A percentile compares a stretch with the other conserved stretches of the same genome.
Conservation (phyloP, 345 rosid genomes). For the Brassica incana region DNA sequence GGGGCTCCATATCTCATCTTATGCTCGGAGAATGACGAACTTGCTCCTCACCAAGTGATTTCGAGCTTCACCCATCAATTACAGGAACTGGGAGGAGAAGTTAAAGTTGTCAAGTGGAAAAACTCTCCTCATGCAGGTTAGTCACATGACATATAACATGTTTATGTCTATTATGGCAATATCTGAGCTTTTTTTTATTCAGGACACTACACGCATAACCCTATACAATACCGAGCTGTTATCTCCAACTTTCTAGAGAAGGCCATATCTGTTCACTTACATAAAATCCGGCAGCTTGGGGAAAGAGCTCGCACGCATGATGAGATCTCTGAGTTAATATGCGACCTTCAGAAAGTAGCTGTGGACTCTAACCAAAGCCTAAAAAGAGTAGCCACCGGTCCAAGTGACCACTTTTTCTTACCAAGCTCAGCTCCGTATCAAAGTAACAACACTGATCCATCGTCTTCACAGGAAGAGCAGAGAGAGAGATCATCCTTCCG, state of each 20-base stretch:
- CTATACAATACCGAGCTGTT: slow-evolving; percentile 72
- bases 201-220: slow-evolving; percentile 76
- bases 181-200: slow-evolving; percentile 21
- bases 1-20: slow-evolving; percentile 83
- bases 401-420: slow-evolving; percentile 77
- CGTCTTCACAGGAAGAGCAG: slow-evolving; percentile 52
- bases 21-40: slow-evolving; percentile 79
- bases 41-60: slow-evolving; percentile 63
- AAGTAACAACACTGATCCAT: slow-evolving; percentile 39
- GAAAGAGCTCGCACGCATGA: slow-evolving; percentile 59
- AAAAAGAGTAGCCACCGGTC: slow-evolving; percentile 74
- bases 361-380: slow-evolving; percentile 87
- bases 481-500: slow-evolving; percentile 47
- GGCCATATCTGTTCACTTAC: slow-evolving; percentile 56
- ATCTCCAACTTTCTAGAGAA: slow-evolving; percentile 66
- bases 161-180: slow-evolving; percentile 5
- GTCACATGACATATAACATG: slow-evolving; percentile 29
- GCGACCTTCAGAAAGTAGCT: slow-evolving; percentile 85
- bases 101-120: slow-evolving; percentile 70
- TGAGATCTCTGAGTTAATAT: slow-evolving; percentile 76
- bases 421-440: slow-evolving; percentile 67
- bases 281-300: slow-evolving; percentile 57
- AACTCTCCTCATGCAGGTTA: slow-evolving; percentile 79
- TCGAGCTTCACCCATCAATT: slow-evolving; percentile 53
- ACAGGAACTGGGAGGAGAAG: slow-evolving; percentile 79